phyloP scores from a whole-genome alignment of 2,329 filamentous ascomycete genomes.

The Sporothrix inflata region DNA sequence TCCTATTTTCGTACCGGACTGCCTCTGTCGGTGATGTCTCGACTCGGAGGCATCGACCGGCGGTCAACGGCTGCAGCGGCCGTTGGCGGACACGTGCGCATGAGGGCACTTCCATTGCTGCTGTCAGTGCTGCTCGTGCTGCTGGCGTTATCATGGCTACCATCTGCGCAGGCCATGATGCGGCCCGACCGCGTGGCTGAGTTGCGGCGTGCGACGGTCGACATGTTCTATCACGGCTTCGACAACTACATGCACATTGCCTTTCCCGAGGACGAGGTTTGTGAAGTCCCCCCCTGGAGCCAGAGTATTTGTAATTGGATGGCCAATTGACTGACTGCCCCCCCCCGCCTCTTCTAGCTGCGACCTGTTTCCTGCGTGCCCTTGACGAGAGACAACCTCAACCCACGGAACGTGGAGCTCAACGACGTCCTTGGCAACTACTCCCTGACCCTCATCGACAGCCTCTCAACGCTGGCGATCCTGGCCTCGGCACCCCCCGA shows the following conservation, averaged over 20 bases:
- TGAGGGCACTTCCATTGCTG: background rate
- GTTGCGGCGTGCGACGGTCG: slow-evolving; percentile 63
- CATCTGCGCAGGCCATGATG: slow-evolving; percentile 59
- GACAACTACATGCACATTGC: slow-evolving; percentile 93
- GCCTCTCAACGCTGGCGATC: slow-evolving; percentile 89
- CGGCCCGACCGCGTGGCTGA: slow-evolving; percentile 57
- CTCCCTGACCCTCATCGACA: slow-evolving; percentile 93
- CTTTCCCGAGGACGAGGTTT: slow-evolving; percentile 90
- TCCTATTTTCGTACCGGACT: slow-evolving; percentile 34
- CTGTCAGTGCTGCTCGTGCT: slow-evolving; percentile 38
- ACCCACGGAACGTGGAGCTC: slow-evolving; percentile 79
- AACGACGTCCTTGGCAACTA: slow-evolving; percentile 98
- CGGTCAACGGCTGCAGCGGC: background rate
- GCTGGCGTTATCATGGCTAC: slow-evolving; percentile 46
- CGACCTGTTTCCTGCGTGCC: slow-evolving; percentile 84
- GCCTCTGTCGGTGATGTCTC: slow-evolving; percentile 47
- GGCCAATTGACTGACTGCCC: background rate
- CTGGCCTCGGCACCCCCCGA: slow-evolving; percentile 74
- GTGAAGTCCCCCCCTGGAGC: slow-evolving; percentile 14
- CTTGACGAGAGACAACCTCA: slow-evolving; percentile 78
- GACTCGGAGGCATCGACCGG: slow-evolving; percentile 40
- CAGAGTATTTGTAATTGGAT: background rate
- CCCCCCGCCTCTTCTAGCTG: slow-evolving; percentile 55
- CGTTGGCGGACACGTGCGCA: slow-evolving; percentile 2
- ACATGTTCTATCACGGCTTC: slow-evolving; percentile 97